Base-by-base conservation (phyloP, 805 yeast genomes). In the Grigorovia yakushimaensis region DNA sequence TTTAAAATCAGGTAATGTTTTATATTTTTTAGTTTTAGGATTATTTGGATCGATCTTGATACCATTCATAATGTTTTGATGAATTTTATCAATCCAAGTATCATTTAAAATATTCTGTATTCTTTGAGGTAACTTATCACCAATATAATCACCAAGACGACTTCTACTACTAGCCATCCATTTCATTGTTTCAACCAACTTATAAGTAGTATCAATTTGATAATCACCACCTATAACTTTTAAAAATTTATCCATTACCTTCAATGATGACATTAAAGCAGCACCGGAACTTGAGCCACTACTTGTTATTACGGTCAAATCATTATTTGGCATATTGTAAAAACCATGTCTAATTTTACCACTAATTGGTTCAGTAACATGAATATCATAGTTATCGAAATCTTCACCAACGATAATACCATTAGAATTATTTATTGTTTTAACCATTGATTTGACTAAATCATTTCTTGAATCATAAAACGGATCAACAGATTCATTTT, bases 141-240 rank as follows among this genome's bases (percentile, higher is more conserved):
- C 50, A 8, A 11, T 20, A 39, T 65, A 80, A 57, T 88, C 96
- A 0, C 98, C 98, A 22, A 91, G 72, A 54, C 87, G 76, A n/a
- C 89, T 79, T 52, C 97, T 73, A 0, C 83, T 91, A 11, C 91
- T 75, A 0, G 89, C 86, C 77, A 88, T 76, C 96, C 96, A 91
- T 65, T 91, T 91, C 95, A 91, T 87, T 2, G 84, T 69, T 65
- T 91, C 98, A 10, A 88, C 69, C 7, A 88, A 60, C 47, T 85
- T 72, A 57, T 86, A 97, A 2, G 80, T 69, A 13, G 76, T 72
- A 11, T 74, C 49, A 8, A 73, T 71, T 22, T 61, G 59, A 57
- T 73, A 71, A 52, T 80, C 85, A 15, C 67, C 68, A 4, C 74
- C 75, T 7, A 58, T 59, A 17, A 62, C 59, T 24, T 63, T 64